A percentile compares a stretch with the other conserved stretches of the same genome.
Evolutionary conservation across 331 rosid genomes (phyloP).

Genomic region (Saraca asoca): DNA sequence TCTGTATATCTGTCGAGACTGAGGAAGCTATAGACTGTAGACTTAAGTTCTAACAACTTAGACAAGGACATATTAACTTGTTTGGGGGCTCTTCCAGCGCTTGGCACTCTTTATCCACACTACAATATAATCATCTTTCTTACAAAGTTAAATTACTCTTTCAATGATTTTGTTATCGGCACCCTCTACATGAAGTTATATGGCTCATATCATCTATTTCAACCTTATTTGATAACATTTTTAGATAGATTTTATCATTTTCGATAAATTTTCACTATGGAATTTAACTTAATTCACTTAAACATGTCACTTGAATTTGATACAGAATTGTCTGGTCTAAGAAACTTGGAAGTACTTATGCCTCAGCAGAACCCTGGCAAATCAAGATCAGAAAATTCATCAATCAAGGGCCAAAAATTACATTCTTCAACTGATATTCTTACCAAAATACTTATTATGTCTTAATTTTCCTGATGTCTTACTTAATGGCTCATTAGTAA

Average conservation of each 20-base stretch:
- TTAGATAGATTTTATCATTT: background rate
- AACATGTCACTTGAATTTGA: background rate
- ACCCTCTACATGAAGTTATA: background rate
- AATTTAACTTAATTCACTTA: too few species aligned
- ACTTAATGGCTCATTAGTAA: background rate
- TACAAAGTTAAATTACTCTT: background rate
- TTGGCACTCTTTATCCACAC: background rate
- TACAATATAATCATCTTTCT: background rate
- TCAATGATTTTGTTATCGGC: background rate
- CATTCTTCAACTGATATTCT: background rate
- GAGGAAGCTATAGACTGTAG: background rate
- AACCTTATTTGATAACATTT: background rate
- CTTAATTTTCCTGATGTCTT: background rate
- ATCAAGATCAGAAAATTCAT: background rate
- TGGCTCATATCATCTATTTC: background rate
- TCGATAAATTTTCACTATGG: too few species aligned
- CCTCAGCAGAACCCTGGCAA: conserved; percentile 1
- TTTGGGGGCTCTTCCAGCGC: conserved; percentile 6
- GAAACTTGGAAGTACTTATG: conserved; percentile 20
- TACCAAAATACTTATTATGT: background rate
- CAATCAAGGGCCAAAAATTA: background rate
- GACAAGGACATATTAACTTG: background rate
- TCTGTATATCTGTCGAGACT: background rate
- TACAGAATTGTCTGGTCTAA: conserved; percentile 3
- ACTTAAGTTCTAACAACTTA: background rate